These are phyloP conservation scores for Chalara sp. DNA, from an alignment of 2,329 filamentous ascomycete genomes.

Conservation along the genomic window DNA sequence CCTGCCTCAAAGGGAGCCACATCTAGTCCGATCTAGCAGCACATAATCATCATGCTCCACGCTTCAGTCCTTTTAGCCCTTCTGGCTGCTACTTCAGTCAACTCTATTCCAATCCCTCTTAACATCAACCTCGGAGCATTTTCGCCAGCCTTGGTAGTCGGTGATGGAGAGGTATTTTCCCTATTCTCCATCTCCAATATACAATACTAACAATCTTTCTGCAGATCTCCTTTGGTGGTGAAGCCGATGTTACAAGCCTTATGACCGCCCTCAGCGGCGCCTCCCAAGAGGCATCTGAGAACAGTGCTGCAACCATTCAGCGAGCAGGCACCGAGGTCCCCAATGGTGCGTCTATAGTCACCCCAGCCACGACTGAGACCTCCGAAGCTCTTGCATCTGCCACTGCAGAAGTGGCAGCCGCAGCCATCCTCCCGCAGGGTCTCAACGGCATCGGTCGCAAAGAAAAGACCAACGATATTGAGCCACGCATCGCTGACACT, in stretches of 20 bases:
- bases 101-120: slow-evolving; percentile 28
- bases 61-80: no score
- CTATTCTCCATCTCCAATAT: no score
- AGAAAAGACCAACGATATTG: slow-evolving; percentile 29
- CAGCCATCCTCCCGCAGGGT: not conserved
- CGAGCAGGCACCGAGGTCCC: slow-evolving; percentile 27
- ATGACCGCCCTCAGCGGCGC: slow-evolving; percentile 39
- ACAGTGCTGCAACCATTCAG: slow-evolving; percentile 9
- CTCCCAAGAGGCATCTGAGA: slow-evolving; percentile 34
- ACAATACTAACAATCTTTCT: no score
- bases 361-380: not conserved
- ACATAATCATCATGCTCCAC: no score
- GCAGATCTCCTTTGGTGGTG: slow-evolving; percentile 37
- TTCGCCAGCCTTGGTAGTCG: slow-evolving; percentile 44
- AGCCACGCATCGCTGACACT: slow-evolving; percentile 29
- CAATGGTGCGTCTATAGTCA: slow-evolving; percentile 38
- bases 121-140: slow-evolving; percentile 47
- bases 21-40: no score
- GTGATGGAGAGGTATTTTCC: slow-evolving; percentile 36
- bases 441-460: slow-evolving; percentile 35
- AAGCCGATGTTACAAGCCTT: slow-evolving; percentile 33
- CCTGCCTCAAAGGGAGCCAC: no score
- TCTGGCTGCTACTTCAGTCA: no score
- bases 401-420: not conserved
- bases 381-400: not conserved